Percentiles rank a stretch among this genome's conserved stretches.
Evolutionary conservation across 805 yeast genomes (phyloP).

Genomic region (Saturnispora ahearnii): DNA sequence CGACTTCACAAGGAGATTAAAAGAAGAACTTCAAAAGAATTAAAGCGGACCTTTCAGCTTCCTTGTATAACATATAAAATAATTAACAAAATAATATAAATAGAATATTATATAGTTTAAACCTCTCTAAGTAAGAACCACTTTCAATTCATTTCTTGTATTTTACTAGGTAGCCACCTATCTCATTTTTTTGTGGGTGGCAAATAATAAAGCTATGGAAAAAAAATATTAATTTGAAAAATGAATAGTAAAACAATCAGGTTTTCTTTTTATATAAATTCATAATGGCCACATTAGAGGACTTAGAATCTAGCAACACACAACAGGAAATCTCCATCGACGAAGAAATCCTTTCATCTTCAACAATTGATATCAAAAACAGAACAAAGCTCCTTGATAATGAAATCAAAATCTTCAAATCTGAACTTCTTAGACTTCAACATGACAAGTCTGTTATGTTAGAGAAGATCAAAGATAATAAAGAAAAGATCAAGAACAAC

Average conservation of each 20-base stretch:
- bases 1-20: constrained; percentile 69
- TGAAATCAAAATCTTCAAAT: constrained; percentile 89
- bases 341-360: constrained; percentile 66
- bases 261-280: neutral
- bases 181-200: neutral
- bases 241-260: too few species aligned
- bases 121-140: neutral
- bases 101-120: too few species aligned
- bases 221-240: neutral
- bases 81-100: neutral
- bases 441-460: constrained; percentile 92
- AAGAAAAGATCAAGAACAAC: constrained; percentile 91
- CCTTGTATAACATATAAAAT: neutral
- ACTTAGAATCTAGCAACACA: constrained; percentile 40
- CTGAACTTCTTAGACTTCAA: constrained; percentile 80
- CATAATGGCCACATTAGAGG: constrained; percentile 77
- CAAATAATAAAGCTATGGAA: neutral
- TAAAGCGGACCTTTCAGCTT: neutral
- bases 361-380: constrained; percentile 76
- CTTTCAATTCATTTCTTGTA: neutral
- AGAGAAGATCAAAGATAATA: constrained; percentile 90
- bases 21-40: constrained; percentile 30
- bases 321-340: constrained; percentile 56
- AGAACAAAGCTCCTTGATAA: constrained; percentile 85
- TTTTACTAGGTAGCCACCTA: neutral